Conservation (phyloP, 768 basidiomycete species). For the Leccinum incarnatum region DNA sequence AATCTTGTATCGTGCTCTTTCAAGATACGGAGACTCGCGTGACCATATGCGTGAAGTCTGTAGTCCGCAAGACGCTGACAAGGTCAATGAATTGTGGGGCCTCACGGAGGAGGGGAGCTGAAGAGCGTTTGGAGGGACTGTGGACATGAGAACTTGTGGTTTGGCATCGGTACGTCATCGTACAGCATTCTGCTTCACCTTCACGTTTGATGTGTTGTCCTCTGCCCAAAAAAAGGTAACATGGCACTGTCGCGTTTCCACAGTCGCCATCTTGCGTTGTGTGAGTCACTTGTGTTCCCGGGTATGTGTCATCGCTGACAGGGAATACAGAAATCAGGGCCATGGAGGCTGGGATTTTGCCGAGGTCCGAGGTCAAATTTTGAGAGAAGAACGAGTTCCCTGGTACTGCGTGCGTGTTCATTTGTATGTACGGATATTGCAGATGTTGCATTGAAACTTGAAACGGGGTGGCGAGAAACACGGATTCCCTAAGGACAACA, state of each 20-base stretch:
- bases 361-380: constrained; percentile 16
- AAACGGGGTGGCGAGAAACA: not conserved
- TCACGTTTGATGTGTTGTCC: not conserved
- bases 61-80: constrained; percentile 42
- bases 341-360: constrained; percentile 28
- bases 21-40: constrained; percentile 47
- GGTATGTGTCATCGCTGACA: not conserved
- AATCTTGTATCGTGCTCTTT: not conserved
- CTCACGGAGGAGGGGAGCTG: constrained; percentile 62
- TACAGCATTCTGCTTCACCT: not conserved
- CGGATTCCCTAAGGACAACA: not conserved
- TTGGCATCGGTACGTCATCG: constrained; percentile 26
- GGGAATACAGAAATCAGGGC: constrained; percentile 26
- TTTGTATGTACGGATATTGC: not conserved
- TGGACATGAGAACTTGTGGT: constrained; percentile 38
- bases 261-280: constrained; percentile 30
- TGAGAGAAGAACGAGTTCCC: constrained; percentile 3
- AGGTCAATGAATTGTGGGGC: constrained; percentile 59
- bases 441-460: not conserved
- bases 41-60: constrained; percentile 43
- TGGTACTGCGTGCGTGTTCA: not conserved
- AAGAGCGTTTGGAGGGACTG: constrained; percentile 35
- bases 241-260: constrained; percentile 26
- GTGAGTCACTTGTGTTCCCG: constrained; percentile 15
- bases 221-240: constrained; percentile 17